Percentiles rank a stretch among this genome's conserved stretches.
These are phyloP conservation scores for Zygotorulaspora sp. DNA, from an alignment of 805 yeast species.

Conservation along the genomic window DNA sequence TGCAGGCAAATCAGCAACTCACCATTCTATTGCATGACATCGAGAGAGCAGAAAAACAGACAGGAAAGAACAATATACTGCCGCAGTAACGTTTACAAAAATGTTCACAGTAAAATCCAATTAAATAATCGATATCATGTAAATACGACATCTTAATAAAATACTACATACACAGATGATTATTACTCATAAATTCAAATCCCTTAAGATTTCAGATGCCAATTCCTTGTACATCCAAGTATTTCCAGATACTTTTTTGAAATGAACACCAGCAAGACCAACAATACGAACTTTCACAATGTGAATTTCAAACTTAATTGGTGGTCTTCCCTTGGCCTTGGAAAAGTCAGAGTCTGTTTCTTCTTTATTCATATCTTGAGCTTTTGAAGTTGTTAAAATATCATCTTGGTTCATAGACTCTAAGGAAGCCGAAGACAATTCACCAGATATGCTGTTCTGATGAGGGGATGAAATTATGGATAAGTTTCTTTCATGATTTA, in stretches of 20 bases:
- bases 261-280: conserved; percentile 88
- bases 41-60: neutral
- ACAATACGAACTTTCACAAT: conserved; percentile 89
- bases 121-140: too few relatives aligned
- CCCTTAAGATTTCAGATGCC: conserved; percentile 77
- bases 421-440: conserved; percentile 34
- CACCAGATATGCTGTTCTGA: conserved; percentile 23
- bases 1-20: conserved; percentile 28
- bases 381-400: conserved; percentile 46
- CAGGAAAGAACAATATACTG: neutral
- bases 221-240: conserved; percentile 92
- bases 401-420: conserved; percentile 36
- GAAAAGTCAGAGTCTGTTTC: conserved; percentile 41
- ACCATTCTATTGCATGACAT: conserved; percentile 13
- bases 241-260: conserved; percentile 88
- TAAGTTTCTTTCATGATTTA: conserved; percentile 26
- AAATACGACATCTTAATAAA: too few relatives aligned
- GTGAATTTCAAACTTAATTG: conserved; percentile 84
- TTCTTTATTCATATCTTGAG: conserved; percentile 59
- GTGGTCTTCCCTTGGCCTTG: conserved; percentile 43
- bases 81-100: too few relatives aligned
- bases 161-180: neutral
- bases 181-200: conserved; percentile 51
- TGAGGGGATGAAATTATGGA: conserved; percentile 31
- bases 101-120: too few relatives aligned